A percentile compares a stretch with the other conserved stretches of the same genome.
These are phyloP conservation scores for Lyophyllum shimeji DNA, from an alignment of 768 basidiomycete genomes.

Conservation along the genomic window DNA sequence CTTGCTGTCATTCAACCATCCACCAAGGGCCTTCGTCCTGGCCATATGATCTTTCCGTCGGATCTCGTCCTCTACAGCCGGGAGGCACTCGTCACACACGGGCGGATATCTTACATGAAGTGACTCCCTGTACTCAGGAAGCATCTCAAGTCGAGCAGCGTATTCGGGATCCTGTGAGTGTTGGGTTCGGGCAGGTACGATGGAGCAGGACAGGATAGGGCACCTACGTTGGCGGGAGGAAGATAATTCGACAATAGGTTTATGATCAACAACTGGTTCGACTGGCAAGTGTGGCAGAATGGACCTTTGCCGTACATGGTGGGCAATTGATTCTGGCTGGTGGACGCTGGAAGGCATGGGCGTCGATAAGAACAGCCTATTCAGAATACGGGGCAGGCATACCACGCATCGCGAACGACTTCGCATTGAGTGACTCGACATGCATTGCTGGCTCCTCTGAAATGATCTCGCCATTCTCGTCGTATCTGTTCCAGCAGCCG, in stretches of 20 bases:
- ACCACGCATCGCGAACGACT: slow-evolving; percentile 76
- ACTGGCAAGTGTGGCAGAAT: slow-evolving; percentile 88
- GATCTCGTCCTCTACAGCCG: slow-evolving; percentile 82
- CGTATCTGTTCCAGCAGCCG: slow-evolving; percentile 73
- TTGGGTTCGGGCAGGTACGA: slow-evolving; percentile 6
- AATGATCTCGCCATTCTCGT: slow-evolving; percentile 69
- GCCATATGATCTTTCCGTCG: slow-evolving; percentile 80
- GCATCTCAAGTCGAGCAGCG: slow-evolving; percentile 53
- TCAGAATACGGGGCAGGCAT: slow-evolving; percentile 17
- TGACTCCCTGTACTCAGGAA: slow-evolving; percentile 72
- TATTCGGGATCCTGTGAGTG: slow-evolving; percentile 71
- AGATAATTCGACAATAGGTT: slow-evolving; percentile 90
- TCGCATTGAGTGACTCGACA: slow-evolving; percentile 67
- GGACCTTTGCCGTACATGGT: slow-evolving; percentile 56
- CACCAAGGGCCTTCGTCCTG: slow-evolving; percentile 70
- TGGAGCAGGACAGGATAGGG: not conserved
- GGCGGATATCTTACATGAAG: slow-evolving; percentile 85
- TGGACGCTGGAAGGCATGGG: slow-evolving; percentile 48
- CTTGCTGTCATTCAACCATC: slow-evolving; percentile 64
- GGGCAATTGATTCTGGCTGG: slow-evolving; percentile 67
- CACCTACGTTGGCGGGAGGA: slow-evolving; percentile 70
- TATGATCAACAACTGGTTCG: slow-evolving; percentile 87
- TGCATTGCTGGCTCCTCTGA: slow-evolving; percentile 91
- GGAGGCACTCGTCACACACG: slow-evolving; percentile 74
- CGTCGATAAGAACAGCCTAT: not conserved